Evolutionary conservation across 495 filamentous ascomycete species (phyloP), one percentile per base, ranked within the genome.

Genomic region (Penicilliopsis zonata): DNA sequence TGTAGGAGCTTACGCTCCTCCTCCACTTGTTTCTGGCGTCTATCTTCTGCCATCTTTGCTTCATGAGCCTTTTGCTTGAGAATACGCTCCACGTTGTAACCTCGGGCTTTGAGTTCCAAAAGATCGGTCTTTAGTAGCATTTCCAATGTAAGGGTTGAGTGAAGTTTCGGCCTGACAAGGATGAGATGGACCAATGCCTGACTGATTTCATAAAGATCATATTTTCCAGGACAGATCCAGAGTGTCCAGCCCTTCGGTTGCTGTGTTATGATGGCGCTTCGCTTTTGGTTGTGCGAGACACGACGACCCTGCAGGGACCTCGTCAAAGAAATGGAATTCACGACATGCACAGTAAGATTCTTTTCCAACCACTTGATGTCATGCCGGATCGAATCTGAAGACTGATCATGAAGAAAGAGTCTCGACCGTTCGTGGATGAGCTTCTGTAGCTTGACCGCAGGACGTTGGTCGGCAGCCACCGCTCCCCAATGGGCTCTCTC

Each of bases 51-150:
- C 43, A 95, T 76, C 17, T 80, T 69, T 9, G 81, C 78, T 49
- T 96, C 86, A 4, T 79, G 78, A 8, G 78, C 85, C 54, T 86
- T 87, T 19, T 76, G 74, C 18, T 80, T 73, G 13, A 99, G 65
- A 44, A 96, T 94, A 10, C 90, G 76, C 34, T 90, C 82, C 24
- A 96, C 90, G 42, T 99, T 96, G 58, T 90, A 94, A 3, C 90
- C 90, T 36, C 86, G 81, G 14, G 67, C 69, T 43, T 76, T 75
- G 7, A 99, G 61, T 38, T 84, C 73, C 22, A 77, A 61, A 8
- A 99, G 61, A 38, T 82, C 80, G n/a, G 72, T 78, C 30, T 78
- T 83, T 19, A 99, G 57, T 33, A 99, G 74, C 41, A 80, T 84
- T 49, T 94, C 87, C 20, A 99, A 67, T 12, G 86, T 81, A 37